phyloP scores from a whole-genome alignment of 148 eudicot species.

The Silene latifolia region DNA sequence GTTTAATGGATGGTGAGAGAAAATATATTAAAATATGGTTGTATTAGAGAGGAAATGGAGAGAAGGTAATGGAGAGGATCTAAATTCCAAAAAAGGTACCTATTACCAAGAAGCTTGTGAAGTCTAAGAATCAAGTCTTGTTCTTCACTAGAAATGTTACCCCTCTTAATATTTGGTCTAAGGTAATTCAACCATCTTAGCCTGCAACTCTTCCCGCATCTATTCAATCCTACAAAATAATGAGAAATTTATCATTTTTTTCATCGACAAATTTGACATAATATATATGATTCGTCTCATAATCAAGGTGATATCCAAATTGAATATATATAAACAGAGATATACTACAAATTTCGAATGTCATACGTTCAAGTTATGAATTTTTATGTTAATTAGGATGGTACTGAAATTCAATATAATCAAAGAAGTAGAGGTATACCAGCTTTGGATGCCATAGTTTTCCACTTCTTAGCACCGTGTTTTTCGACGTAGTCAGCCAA shows the following conservation, averaged over 20 bases:
- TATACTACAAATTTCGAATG: too few species aligned
- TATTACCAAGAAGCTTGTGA: conserved; percentile 77
- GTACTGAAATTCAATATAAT: background rate
- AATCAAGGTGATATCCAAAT: too few species aligned
- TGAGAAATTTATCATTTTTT: too few species aligned
- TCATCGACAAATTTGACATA: background rate
- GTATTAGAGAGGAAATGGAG: too few species aligned
- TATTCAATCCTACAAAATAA: conserved; percentile 43
- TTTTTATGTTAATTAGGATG: background rate
- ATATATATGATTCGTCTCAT: too few species aligned
- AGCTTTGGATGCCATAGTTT: conserved; percentile 46
- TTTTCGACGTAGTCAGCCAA: conserved; percentile 41
- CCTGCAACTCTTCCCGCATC: conserved; percentile 76
- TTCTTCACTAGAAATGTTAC: conserved; percentile 64
- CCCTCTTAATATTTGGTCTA: conserved; percentile 70
- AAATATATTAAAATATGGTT: too few species aligned
- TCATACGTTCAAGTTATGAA: too few species aligned
- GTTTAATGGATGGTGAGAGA: too few species aligned
- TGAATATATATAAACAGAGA: too few species aligned
- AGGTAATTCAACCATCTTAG: conserved; percentile 77
- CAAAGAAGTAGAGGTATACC: conserved; percentile 23
- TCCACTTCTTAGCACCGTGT: conserved; percentile 61
- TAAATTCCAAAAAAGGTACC: conserved; percentile 31
- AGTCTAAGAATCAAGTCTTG: conserved; percentile 70
- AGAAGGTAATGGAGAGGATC: too few species aligned